Base-by-base conservation (phyloP, 352 stramenopile genomes). In the Pythium apleroticum region DNA sequence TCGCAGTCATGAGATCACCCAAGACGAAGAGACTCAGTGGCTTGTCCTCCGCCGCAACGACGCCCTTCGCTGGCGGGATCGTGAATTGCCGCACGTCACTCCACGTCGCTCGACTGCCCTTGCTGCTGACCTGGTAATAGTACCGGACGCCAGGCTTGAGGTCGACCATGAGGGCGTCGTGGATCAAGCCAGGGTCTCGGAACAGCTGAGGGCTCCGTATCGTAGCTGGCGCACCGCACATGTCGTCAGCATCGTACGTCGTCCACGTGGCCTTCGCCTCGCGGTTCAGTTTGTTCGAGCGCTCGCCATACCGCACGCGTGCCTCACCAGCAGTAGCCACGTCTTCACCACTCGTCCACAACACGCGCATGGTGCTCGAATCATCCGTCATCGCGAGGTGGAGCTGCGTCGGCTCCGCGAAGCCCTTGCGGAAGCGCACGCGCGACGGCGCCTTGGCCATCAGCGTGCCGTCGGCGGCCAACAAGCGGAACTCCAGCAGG, bases 401-500 rank as follows among this genome's bases (percentile, higher is more conserved):
- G 19, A 76, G 46, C 19, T 80, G 71, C 24, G 71, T 57, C 4
- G 71, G 74, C 60, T 80, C 60, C 9, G 58, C 60, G 24, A 48
- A 20, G 9, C 73, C 70, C 4, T 49, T 20, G 31, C 33, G 53
- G 53, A 59, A 59, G 8, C 15, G 20, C 31, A 64, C 46, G 46
- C 20, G 30, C 22, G 20, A 20, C 17, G 46, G 57, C 48, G 57
- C 57, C 28, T 24, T 57, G 4, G 57, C 57, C 27, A 57, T 17
- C 15, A 64, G 14, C 30, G 57, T 19, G 3, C 49, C 33, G 11
- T 66, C 56, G 31, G n/a, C 6, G 60, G 69, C 27, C 66, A 22
- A 64, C 68, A 80, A 10, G 22, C 55, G 66, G 50, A 84, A 80
- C 52, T 80, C 69, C 43, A 74, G 75, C 53, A 69, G 37, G 61